phyloP scores from a whole-genome alignment of 1,139 yeast species.

The Candida glucosophila region DNA sequence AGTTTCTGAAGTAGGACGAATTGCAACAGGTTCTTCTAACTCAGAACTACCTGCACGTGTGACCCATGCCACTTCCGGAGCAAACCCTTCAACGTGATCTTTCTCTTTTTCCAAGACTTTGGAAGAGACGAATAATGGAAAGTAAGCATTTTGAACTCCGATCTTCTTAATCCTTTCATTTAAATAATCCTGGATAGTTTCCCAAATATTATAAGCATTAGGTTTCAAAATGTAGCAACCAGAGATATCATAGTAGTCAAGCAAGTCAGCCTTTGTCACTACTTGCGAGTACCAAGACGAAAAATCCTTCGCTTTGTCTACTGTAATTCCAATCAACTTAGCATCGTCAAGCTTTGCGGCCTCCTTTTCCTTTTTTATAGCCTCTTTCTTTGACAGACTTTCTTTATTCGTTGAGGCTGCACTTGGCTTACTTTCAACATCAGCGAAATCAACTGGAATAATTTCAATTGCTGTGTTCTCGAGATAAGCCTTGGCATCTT shows the following conservation, averaged over 20 bases:
- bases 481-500: constrained; percentile 45
- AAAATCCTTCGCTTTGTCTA: constrained; percentile 85
- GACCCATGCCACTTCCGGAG: constrained; percentile 99
- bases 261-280: constrained; percentile 92
- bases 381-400: constrained; percentile 16
- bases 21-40: constrained; percentile 96
- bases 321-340: constrained; percentile 91
- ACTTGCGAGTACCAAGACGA: constrained; percentile 97
- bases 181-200: constrained; percentile 82
- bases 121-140: constrained; percentile 97
- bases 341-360: constrained; percentile 74
- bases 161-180: constrained; percentile 69
- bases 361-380: constrained; percentile 26
- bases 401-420: no score
- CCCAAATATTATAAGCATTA: constrained; percentile 92
- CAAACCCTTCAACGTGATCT: constrained; percentile 98
- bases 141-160: constrained; percentile 92
- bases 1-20: constrained; percentile 98
- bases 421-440: constrained; percentile 20
- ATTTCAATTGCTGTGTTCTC: constrained; percentile 49
- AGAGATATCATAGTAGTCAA: constrained; percentile 96
- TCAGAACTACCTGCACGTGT: constrained; percentile 92
- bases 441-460: constrained; percentile 49
- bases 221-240: constrained; percentile 99
- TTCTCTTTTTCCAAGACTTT: constrained; percentile 93